Base-by-base conservation (phyloP, 495 filamentous ascomycete species). In the Halenospora varia region DNA sequence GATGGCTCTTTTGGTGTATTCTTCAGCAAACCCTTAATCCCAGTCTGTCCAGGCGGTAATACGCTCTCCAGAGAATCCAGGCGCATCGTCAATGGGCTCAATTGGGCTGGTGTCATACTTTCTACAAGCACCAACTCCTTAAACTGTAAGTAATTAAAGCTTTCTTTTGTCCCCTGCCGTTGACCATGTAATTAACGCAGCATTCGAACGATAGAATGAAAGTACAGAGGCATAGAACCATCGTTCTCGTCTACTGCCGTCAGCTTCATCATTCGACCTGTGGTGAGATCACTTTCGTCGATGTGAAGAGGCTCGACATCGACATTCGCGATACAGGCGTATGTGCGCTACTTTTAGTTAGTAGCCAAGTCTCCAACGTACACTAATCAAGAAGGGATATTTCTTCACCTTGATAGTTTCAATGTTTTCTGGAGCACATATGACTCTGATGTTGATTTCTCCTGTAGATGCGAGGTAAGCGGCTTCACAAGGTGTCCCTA, bases 251-350 rank as follows among this genome's bases (percentile, higher is more conserved):
- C 74, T 9, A 87, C 78, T 1, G 83, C 83, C 87, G 90, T 88
- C 3, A 90, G 76, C 44, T 83, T 80, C 29, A 85, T 64, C 81
- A 88, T 87, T 3, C 82, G 76, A 53, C 78, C 76, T 0, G 82
- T 81, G 60, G 84, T 86, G 1, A 92, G 75, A 48, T 88, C 70
- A 0, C 67, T 67, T 51, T 86, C 71, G 24, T 81, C 74, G 24
- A 92, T 75, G 2, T 77, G 70, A 19, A 89, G 68, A 2, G 82
- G 75, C 46, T 77, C 71, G 1, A 88, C 76, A 0, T 57, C 56
- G 23, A 86, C 68, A n/a, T 77, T 74, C 26, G n/a, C n/a, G n/a
- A 80, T 69, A 2, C 57, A 26, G 0, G 57, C 42, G 50, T 78
- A 82, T 2, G 75, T 67, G 1, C 42, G 47, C 67, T 67, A 51